phyloP scores from a whole-genome alignment of 768 basidiomycete genomes.

The Symmetrospora coprosmae region DNA sequence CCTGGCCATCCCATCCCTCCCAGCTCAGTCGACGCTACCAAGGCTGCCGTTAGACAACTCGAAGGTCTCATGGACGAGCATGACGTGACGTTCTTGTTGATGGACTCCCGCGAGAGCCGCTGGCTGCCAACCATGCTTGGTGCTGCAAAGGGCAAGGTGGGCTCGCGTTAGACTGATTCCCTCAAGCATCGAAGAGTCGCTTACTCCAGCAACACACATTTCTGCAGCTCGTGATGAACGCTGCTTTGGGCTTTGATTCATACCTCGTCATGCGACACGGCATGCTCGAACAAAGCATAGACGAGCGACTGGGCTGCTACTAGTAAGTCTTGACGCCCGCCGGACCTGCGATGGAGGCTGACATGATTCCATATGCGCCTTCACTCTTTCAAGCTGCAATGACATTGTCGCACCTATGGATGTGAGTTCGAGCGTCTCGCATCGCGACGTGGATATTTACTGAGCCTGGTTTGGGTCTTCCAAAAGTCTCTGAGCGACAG shows the following conservation, averaged over 20 bases:
- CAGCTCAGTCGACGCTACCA: constrained; percentile 45
- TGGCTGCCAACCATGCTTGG: constrained; percentile 90
- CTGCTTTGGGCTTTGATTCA: constrained; percentile 86
- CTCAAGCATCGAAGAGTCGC: not conserved
- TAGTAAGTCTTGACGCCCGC: constrained; percentile 40
- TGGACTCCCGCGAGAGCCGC: constrained; percentile 95
- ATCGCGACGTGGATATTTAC: too few species aligned
- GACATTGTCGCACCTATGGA: constrained; percentile 93
- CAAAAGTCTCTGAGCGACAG: constrained; percentile 60
- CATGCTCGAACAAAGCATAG: constrained; percentile 36
- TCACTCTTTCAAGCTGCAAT: constrained; percentile 48
- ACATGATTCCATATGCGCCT: too few species aligned
- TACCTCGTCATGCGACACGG: constrained; percentile 97
- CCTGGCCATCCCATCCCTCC: constrained; percentile 80
- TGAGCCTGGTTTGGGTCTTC: too few species aligned
- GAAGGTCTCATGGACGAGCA: constrained; percentile 68
- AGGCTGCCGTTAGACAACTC: constrained; percentile 55
- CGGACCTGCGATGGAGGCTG: not conserved
- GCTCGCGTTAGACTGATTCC: not conserved
- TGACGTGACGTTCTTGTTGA: constrained; percentile 80
- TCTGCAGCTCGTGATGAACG: constrained; percentile 72
- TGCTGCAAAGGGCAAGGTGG: constrained; percentile 67
- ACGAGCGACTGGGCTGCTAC: constrained; percentile 65
- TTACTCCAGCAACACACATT: not conserved
- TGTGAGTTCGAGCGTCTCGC: constrained; percentile 49